Conservation (phyloP, 345 rosid genomes). For the Excoecaria agallocha region DNA sequence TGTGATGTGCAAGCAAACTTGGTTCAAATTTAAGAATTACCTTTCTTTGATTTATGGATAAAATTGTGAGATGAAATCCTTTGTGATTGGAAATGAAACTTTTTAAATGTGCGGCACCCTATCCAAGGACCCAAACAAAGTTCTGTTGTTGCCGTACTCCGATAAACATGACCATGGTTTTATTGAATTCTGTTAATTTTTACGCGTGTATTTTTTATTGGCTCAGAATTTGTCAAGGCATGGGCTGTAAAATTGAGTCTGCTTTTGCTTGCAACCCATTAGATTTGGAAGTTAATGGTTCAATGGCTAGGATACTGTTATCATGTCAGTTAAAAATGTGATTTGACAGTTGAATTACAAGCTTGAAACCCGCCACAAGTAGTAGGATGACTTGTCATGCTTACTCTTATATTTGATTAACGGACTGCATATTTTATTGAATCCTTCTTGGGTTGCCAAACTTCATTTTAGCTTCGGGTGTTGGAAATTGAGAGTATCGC, state of each 20-base stretch:
- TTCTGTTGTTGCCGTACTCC: background rate
- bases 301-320: background rate
- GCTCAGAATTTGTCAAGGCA: background rate
- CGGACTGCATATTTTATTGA: background rate
- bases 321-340: background rate
- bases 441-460: background rate
- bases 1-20: background rate
- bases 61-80: background rate
- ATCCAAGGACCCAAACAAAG: background rate
- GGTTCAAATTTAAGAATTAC: background rate
- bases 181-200: background rate
- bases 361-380: background rate
- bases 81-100: background rate
- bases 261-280: background rate
- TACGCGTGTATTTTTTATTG: background rate
- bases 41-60: background rate
- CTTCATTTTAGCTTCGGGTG: background rate
- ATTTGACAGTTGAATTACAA: background rate
- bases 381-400: background rate
- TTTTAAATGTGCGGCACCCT: background rate
- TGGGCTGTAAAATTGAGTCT: background rate
- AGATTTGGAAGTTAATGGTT: background rate
- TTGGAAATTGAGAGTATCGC: background rate
- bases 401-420: background rate
- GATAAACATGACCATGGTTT: background rate